Conservation (phyloP, 2,329 filamentous ascomycete genomes). For the Ascochyta fabae region DNA sequence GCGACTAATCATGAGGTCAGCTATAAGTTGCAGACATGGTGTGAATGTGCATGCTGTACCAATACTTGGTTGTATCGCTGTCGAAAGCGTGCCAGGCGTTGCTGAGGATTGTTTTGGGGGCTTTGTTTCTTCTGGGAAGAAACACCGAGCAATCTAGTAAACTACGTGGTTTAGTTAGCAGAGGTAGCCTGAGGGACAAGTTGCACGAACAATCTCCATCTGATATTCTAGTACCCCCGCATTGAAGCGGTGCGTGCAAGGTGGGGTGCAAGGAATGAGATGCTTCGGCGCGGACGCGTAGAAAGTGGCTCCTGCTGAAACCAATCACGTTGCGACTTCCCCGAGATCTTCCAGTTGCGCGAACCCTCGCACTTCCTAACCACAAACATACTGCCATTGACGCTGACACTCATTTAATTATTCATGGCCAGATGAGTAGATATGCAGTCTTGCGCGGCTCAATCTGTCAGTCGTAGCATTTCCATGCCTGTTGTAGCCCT, state of each 20-base stretch:
- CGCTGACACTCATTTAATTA: too few relatives aligned
- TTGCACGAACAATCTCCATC: slow-evolving; percentile 36
- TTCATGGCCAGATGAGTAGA: neutral
- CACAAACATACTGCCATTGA: neutral
- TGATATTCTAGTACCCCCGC: slow-evolving; percentile 32
- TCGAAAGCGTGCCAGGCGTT: slow-evolving; percentile 67
- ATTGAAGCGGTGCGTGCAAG: slow-evolving; percentile 30
- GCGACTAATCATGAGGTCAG: slow-evolving; percentile 54
- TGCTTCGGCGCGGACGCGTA: slow-evolving; percentile 9
- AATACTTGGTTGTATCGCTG: slow-evolving; percentile 66
- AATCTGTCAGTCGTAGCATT: too few relatives aligned
- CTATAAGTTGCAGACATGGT: neutral
- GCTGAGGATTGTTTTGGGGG: slow-evolving; percentile 61
- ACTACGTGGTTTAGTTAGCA: slow-evolving; percentile 50
- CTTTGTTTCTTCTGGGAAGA: slow-evolving; percentile 58
- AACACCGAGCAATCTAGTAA: slow-evolving; percentile 68
- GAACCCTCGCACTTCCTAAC: neutral
- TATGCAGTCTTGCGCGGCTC: neutral
- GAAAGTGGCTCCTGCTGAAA: slow-evolving; percentile 13
- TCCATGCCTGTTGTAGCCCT: too few relatives aligned
- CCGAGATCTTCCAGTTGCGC: slow-evolving; percentile 2
- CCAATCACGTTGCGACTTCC: slow-evolving; percentile 17
- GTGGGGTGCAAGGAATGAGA: slow-evolving; percentile 24
- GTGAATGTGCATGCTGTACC: slow-evolving; percentile 40
- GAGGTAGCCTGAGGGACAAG: neutral